phyloP scores from a whole-genome alignment of 1,284 basidiomycete genomes.

The Malassezia slooffiae region DNA sequence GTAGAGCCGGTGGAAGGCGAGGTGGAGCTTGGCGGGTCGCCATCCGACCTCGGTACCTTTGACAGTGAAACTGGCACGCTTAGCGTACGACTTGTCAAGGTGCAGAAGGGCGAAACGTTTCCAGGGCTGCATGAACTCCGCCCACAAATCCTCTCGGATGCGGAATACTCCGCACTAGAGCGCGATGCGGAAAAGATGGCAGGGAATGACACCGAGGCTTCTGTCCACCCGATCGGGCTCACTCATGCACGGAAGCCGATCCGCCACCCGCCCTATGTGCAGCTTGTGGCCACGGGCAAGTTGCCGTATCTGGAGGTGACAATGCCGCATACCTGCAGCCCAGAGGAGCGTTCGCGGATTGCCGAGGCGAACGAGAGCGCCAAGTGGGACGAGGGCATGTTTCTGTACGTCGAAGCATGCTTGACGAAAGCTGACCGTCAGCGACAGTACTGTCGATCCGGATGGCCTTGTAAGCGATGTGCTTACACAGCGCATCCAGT shows the following conservation, averaged over 20 bases:
- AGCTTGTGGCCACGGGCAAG: neutral
- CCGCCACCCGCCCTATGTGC: neutral
- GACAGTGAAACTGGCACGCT: neutral
- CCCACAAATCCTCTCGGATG: conserved; percentile 8
- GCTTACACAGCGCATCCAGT: no score
- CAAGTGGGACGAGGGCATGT: conserved; percentile 21
- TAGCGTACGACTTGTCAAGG: conserved; percentile 3
- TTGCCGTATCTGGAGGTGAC: conserved; percentile 8
- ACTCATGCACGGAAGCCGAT: neutral
- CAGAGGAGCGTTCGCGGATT: neutral
- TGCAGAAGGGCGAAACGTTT: neutral
- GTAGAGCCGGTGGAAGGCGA: conserved; percentile 4
- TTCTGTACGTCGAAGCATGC: neutral
- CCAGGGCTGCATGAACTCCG: conserved; percentile 2
- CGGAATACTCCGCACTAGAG: conserved; percentile 1
- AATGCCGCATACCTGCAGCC: neutral
- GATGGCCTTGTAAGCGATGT: no score
- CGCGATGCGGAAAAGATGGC: conserved; percentile 1
- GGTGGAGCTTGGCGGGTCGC: no score
- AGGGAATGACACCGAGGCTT: neutral
- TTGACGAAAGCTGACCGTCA: no score
- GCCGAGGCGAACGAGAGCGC: conserved; percentile 10
- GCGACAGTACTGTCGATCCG: conserved; percentile 5
- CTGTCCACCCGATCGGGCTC: conserved; percentile 1
- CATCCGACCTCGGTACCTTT: no score